Evolutionary conservation across 345 rosid species (phyloP).

Genomic region (Lagerstroemia speciosa): DNA sequence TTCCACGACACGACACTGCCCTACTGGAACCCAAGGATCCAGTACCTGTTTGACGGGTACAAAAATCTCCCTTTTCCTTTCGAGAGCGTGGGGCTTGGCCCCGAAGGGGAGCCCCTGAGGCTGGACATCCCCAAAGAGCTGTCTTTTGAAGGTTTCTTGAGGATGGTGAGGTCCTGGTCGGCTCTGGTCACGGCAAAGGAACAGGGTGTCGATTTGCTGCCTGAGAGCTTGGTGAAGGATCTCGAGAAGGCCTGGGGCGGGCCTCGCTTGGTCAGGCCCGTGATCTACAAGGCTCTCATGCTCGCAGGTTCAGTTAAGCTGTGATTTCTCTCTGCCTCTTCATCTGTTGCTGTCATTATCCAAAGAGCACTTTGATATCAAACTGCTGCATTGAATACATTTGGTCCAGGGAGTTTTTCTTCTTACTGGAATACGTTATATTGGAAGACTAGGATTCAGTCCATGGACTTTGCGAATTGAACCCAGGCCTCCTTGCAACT

Average conservation of each 20-base stretch:
- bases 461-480: too few relatives aligned
- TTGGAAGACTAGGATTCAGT: too few relatives aligned
- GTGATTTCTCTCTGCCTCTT: not conserved
- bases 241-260: conserved; percentile 60
- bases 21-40: conserved; percentile 29
- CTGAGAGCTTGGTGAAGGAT: conserved; percentile 32
- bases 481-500: too few relatives aligned
- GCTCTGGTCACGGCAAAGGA: conserved; percentile 38
- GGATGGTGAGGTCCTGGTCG: conserved; percentile 43
- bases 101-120: conserved; percentile 41
- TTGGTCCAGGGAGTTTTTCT: too few relatives aligned
- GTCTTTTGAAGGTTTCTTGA: conserved; percentile 41
- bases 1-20: conserved; percentile 37
- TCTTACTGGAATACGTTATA: too few relatives aligned
- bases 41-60: conserved; percentile 25
- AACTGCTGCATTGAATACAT: too few relatives aligned
- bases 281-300: conserved; percentile 46
- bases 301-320: conserved; percentile 40
- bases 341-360: too few relatives aligned
- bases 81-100: conserved; percentile 46
- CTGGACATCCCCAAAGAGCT: conserved; percentile 38
- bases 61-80: conserved; percentile 57
- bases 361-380: too few relatives aligned
- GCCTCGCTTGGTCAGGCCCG: conserved; percentile 25
- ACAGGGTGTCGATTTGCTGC: conserved; percentile 46